Percentiles rank a stretch among this genome's conserved stretches.
phyloP scores from a whole-genome alignment of 768 basidiomycete species.

The Dacryopinax primogenitus region DNA sequence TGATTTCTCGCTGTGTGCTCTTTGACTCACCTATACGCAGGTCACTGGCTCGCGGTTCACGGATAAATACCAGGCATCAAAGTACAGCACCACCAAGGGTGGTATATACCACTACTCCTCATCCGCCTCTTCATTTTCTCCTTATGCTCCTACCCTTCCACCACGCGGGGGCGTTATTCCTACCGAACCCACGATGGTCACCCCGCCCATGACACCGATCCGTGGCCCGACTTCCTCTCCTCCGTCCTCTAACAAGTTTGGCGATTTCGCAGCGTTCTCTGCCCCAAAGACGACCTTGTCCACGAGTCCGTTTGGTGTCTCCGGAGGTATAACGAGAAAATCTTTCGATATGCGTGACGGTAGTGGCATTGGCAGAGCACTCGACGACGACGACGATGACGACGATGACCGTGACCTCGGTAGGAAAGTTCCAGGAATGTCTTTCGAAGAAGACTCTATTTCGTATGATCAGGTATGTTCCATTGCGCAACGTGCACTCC shows the following conservation, averaged over 20 bases:
- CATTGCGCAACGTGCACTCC: neutral
- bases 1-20: no score
- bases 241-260: constrained; percentile 78
- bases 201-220: constrained; percentile 32
- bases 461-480: constrained; percentile 74
- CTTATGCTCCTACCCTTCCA: constrained; percentile 36
- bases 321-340: constrained; percentile 59
- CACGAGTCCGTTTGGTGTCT: constrained; percentile 64
- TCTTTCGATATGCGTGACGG: constrained; percentile 60
- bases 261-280: constrained; percentile 30
- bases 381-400: constrained; percentile 64
- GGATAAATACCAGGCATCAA: constrained; percentile 75
- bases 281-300: constrained; percentile 21
- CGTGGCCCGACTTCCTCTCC: constrained; percentile 27
- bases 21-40: no score
- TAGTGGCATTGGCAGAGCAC: constrained; percentile 30
- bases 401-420: constrained; percentile 41
- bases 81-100: constrained; percentile 20
- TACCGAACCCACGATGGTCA: constrained; percentile 16
- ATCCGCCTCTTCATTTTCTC: constrained; percentile 38
- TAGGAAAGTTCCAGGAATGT: constrained; percentile 40
- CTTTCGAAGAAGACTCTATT: constrained; percentile 71
- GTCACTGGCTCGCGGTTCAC: constrained; percentile 93
- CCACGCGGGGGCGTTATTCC: constrained; percentile 21
- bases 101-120: constrained; percentile 28